Conservation (phyloP, 495 filamentous ascomycete genomes). For the Emericellopsis terricola region DNA sequence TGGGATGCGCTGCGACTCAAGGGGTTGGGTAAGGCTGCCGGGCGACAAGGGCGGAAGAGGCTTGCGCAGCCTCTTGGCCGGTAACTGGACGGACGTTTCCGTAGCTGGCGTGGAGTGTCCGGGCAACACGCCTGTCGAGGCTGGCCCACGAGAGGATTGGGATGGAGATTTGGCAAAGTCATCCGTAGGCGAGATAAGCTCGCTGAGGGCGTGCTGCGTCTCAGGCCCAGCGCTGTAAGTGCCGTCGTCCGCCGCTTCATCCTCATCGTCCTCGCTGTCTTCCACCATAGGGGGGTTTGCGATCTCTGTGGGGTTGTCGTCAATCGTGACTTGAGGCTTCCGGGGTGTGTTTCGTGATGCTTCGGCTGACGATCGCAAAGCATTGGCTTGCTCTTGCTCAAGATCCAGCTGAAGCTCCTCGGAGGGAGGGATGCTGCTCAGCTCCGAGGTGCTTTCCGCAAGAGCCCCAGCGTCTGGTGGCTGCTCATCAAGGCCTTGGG, state of each 20-base stretch:
- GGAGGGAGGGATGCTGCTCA: too few species aligned
- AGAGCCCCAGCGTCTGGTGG: too few species aligned
- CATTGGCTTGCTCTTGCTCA: too few species aligned
- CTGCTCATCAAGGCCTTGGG: too few species aligned
- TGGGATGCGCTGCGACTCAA: constrained; percentile 31
- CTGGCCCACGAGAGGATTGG: background rate
- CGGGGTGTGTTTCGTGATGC: background rate
- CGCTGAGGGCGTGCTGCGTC: background rate
- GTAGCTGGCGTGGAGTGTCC: background rate
- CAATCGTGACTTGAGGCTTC: background rate
- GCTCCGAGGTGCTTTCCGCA: too few species aligned
- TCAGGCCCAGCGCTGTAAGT: background rate
- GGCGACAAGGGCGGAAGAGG: background rate
- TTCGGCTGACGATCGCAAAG: too few species aligned
- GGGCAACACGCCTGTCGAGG: background rate
- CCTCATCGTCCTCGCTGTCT: background rate
- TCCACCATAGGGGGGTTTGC: background rate
- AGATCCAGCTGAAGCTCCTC: too few species aligned
- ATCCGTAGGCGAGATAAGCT: background rate
- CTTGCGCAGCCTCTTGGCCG: background rate
- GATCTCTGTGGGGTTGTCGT: background rate
- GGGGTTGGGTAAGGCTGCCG: constrained; percentile 12
- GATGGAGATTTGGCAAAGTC: background rate
- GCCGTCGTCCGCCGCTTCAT: background rate
- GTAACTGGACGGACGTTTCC: background rate